phyloP scores from a whole-genome alignment of 2,329 filamentous ascomycete species.

The Scedosporium dehoogii region DNA sequence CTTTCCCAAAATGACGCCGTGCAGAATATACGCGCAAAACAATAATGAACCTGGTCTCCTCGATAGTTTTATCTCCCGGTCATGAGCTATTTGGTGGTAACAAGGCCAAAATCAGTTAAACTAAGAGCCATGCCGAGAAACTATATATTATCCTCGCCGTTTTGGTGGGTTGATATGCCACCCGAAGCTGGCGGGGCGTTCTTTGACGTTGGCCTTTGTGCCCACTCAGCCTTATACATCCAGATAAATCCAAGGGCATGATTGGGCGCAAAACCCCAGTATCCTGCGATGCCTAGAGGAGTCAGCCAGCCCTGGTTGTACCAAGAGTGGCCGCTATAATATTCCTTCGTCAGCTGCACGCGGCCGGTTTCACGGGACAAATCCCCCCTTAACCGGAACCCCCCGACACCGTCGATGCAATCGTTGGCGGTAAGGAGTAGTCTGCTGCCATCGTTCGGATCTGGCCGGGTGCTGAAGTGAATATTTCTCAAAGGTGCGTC shows the following conservation, averaged over 20 bases:
- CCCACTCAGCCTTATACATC: not conserved
- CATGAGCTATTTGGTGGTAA: too few relatives aligned
- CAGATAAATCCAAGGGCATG: not conserved
- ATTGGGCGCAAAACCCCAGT: not conserved
- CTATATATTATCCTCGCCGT: too few relatives aligned
- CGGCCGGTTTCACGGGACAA: not conserved
- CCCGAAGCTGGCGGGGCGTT: not conserved
- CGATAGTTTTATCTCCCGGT: too few relatives aligned
- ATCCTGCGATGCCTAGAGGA: not conserved
- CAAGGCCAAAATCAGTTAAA: too few relatives aligned
- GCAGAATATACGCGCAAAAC: too few relatives aligned
- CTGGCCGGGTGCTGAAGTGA: not conserved
- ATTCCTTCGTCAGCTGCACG: not conserved
- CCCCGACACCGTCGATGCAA: not conserved
- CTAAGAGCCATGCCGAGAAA: too few relatives aligned
- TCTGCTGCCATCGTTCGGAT: not conserved
- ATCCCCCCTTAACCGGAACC: not conserved
- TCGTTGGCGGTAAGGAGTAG: not conserved
- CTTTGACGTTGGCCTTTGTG: not conserved
- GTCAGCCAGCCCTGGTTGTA: not conserved
- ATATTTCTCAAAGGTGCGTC: not conserved
- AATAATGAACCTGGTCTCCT: too few relatives aligned
- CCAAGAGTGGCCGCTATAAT: not conserved
- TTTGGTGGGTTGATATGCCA: too few relatives aligned
- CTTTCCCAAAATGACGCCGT: too few relatives aligned